A percentile compares a stretch with the other conserved stretches of the same genome.
These are phyloP conservation scores for Ustilago cynodontis DNA, from an alignment of 1,284 basidiomycete species.

Conservation along the genomic window DNA sequence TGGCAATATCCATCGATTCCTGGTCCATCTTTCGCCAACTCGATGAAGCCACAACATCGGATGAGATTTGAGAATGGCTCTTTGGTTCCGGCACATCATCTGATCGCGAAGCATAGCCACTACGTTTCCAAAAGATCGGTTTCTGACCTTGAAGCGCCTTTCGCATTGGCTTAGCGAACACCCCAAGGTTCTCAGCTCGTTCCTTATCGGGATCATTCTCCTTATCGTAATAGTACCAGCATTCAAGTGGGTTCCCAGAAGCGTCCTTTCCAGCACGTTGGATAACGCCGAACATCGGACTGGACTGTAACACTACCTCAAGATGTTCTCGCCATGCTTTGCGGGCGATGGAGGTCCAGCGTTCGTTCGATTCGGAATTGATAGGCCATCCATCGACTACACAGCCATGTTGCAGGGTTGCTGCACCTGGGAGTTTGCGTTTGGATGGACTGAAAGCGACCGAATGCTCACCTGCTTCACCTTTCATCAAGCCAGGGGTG, in stretches of 20 bases:
- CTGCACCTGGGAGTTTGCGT: conserved; percentile 36
- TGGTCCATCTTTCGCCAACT: conserved; percentile 9
- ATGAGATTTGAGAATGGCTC: not conserved
- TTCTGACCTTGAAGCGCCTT: conserved; percentile 68
- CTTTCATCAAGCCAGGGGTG: conserved; percentile 65
- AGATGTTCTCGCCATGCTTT: conserved; percentile 67
- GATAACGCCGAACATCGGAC: conserved; percentile 67
- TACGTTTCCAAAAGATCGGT: conserved; percentile 68
- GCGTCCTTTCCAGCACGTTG: conserved; percentile 67
- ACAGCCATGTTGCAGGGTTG: conserved; percentile 47
- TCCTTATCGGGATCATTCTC: conserved; percentile 65
- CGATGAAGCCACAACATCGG: conserved; percentile 9
- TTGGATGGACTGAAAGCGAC: conserved; percentile 54
- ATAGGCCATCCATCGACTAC: conserved; percentile 51
- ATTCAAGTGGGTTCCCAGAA: conserved; percentile 65
- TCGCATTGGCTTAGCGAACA: conserved; percentile 68
- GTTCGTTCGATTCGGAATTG: conserved; percentile 32
- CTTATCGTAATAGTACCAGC: conserved; percentile 69
- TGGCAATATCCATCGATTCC: conserved; percentile 47
- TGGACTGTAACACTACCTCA: conserved; percentile 58
- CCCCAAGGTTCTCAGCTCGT: conserved; percentile 63
- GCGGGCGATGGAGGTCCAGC: conserved; percentile 52
- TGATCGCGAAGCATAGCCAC: conserved; percentile 49
- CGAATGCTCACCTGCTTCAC: conserved; percentile 59
- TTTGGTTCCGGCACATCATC: conserved; percentile 25